phyloP scores from a whole-genome alignment of 202 grass and related monocot species.

The Digitaria exilis region DNA sequence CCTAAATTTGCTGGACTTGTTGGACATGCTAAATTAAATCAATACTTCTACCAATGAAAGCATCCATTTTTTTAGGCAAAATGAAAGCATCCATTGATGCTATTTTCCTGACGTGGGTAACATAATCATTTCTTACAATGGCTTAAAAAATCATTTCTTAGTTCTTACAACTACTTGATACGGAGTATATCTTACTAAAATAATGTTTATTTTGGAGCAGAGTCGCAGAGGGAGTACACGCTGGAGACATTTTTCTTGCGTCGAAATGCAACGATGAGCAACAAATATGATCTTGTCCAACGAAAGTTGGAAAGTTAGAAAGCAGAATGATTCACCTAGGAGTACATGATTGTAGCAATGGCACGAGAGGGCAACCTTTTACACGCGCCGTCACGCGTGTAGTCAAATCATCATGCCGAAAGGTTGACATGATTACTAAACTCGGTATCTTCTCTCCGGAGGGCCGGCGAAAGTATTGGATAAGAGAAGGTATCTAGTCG shows the following conservation, averaged over 20 bases:
- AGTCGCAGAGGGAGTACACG: too few relatives aligned
- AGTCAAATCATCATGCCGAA: not conserved
- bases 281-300: not conserved
- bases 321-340: not conserved
- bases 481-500: not conserved
- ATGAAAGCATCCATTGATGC: too few relatives aligned
- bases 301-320: not conserved
- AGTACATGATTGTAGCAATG: not conserved
- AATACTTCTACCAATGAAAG: too few relatives aligned
- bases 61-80: too few relatives aligned
- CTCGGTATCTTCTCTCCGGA: not conserved
- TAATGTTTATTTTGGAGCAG: too few relatives aligned
- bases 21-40: not conserved
- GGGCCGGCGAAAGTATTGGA: not conserved
- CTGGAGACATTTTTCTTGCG: too few relatives aligned
- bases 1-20: not conserved
- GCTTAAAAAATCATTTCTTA: too few relatives aligned
- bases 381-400: not conserved
- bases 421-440: conserved; percentile 10
- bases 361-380: not conserved
- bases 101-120: too few relatives aligned
- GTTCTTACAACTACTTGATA: too few relatives aligned
- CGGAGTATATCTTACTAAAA: too few relatives aligned
- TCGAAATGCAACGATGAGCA: not conserved
- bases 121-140: too few relatives aligned